Base-by-base conservation (phyloP, 23 red algal species). In the Agarophyton chilense region DNA sequence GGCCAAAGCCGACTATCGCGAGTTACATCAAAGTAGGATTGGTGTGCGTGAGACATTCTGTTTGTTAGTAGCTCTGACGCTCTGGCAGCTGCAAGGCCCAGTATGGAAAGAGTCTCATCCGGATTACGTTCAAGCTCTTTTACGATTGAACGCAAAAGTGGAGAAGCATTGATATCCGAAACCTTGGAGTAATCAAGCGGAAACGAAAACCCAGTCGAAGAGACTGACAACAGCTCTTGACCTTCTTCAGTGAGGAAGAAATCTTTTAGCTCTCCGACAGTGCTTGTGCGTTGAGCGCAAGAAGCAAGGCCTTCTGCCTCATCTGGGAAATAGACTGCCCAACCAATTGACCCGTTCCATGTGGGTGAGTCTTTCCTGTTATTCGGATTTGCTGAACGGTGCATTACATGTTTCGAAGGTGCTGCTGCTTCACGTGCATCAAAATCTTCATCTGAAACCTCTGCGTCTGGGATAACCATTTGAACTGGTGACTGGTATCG, bases 261-360 rank as follows among this genome's bases (percentile, higher is more conserved):
- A 70, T 52, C 40, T 58, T 41, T 51, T 51, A 95, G 79, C 42
- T 45, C 57, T 19, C 45, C 44, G 47, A 95, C 93, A 31, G 72
- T 50, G 18, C 55, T 47, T 41, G 81, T 51, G n/a, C 88, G 87
- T 33, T 81, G 66, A 36, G 42, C 72, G 52, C 71, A 82, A 54
- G 78, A 58, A 54, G 77, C 63, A 58, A 86, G 44, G 36, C 51
- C 70, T 50, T 87, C 93, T 56, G n/a, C 56, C 40, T 56, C 38
- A 25, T 90, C 82, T 6, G 78, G 85, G 39, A 95, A 95, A 44
- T 91, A 95, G 50, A 81, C 67, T 35, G 71, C 51, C 93, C 93
- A 95, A 33, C 93, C 93, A 2, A 56, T 43, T 5, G 81, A 40
- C 51, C 67, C 56, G 42, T 72, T 79, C 93, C 93, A 95, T 61